Base-by-base conservation (phyloP, 768 basidiomycete genomes). In the Lentinula lateritia region DNA sequence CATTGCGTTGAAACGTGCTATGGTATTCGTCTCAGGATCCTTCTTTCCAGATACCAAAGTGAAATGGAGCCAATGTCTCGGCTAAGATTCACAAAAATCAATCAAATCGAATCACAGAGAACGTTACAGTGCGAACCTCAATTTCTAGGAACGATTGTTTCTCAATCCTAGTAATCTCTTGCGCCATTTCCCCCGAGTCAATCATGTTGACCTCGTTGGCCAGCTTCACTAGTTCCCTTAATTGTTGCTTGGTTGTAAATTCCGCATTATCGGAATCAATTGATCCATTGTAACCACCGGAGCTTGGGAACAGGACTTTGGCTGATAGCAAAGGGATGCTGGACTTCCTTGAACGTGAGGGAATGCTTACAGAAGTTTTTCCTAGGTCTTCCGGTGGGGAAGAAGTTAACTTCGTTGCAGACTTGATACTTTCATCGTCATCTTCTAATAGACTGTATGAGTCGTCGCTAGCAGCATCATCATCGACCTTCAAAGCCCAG, bases 11-110 rank as follows among this genome's bases (percentile, higher is more conserved):
- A 92, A 91, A 20, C 82, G 78, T 6, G 83, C 82, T 52, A 95
- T 92, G 1, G 90, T 81, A 65, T 92, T 89, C 13, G 73, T 78
- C 63, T 84, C 81, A 15, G 81, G 77, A 58, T 85, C 81, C 69
- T 87, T 90, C 67, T 83, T 85, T 48, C 84, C 85, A 12, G 83
- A 84, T 62, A 80, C 83, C 70, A 89, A 86, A 36, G 86, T 90
- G 71, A 90, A 92, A 55, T 87, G 80, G 18, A 96, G 79, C 87
- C 93, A 93, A 70, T 96, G 88, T 57, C 94, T 84, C 28, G 94
- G 92, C 93, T 95, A 64, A 68, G 50, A 57, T 36, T 62, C 35
- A 10, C 5, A 35, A 9, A 18, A 43, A 18, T 35, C 23, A 34
- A 55, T 48, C 52, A 55, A 64, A 65, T 28, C 56, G 52, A 62